Conservation (phyloP, 2,329 filamentous ascomycete species). For the Colletotrichum simmondsii region DNA sequence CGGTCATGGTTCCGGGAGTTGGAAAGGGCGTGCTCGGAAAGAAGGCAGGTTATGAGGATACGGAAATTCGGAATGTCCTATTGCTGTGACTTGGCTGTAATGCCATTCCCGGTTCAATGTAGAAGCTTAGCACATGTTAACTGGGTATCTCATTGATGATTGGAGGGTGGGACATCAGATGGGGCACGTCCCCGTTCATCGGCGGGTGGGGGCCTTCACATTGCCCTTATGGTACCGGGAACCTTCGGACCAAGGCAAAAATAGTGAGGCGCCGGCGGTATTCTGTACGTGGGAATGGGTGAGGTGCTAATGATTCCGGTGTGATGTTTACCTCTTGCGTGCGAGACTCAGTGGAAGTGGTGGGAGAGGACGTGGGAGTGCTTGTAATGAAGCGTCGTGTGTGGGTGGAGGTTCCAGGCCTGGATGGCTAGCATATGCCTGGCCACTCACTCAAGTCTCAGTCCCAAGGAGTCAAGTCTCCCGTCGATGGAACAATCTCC, state of each 20-base stretch:
- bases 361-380: constrained; percentile 3
- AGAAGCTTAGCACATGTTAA: constrained; percentile 25
- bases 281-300: not conserved
- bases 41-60: constrained; percentile 18
- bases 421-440: not conserved
- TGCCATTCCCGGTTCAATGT: not conserved
- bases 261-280: not conserved
- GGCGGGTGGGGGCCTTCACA: constrained; percentile 21
- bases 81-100: not conserved
- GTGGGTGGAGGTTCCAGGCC: constrained; percentile 19
- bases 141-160: not conserved
- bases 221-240: not conserved
- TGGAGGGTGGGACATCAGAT: not conserved
- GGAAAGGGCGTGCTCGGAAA: constrained; percentile 1
- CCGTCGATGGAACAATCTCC: too few species aligned
- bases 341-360: not conserved
- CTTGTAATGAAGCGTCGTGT: not conserved
- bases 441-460: not conserved
- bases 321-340: not conserved
- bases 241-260: not conserved
- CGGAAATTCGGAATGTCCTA: not conserved
- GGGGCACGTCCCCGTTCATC: constrained; percentile 10
- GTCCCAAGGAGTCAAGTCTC: too few species aligned
- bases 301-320: not conserved
- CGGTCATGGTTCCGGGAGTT: not conserved